These are phyloP conservation scores for Tylopilus cervinicoccineus DNA, from an alignment of 768 basidiomycete genomes.

Conservation along the genomic window DNA sequence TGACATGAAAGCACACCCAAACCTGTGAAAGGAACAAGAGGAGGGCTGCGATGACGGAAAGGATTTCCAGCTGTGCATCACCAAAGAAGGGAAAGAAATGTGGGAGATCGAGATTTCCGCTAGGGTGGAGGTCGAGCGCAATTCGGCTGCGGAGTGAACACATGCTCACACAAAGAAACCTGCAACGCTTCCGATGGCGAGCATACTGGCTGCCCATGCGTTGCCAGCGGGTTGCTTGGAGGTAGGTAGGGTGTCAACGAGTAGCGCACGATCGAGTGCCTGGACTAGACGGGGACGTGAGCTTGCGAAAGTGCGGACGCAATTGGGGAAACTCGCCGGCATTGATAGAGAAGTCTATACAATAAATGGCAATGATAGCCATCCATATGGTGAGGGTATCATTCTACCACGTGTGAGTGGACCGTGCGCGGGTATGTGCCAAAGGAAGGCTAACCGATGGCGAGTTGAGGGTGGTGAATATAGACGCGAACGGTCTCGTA, in stretches of 20 bases:
- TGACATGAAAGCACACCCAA: slow-evolving; percentile 55
- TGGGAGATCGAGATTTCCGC: slow-evolving; percentile 79
- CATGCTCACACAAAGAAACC: slow-evolving; percentile 80
- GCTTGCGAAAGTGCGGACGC: neutral
- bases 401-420: slow-evolving; percentile 39
- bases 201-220: slow-evolving; percentile 95
- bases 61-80: slow-evolving; percentile 72
- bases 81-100: slow-evolving; percentile 70
- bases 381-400: slow-evolving; percentile 67
- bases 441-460: neutral
- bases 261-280: slow-evolving; percentile 84
- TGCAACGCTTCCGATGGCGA: slow-evolving; percentile 77
- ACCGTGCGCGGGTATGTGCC: neutral
- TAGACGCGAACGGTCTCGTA: slow-evolving; percentile 1
- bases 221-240: slow-evolving; percentile 78
- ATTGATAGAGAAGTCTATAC: slow-evolving; percentile 64
- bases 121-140: slow-evolving; percentile 23
- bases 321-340: slow-evolving; percentile 34
- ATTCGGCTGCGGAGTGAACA: neutral
- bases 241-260: slow-evolving; percentile 81
- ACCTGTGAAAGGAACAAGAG: slow-evolving; percentile 65
- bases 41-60: slow-evolving; percentile 70
- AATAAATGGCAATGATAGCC: slow-evolving; percentile 68
- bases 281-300: slow-evolving; percentile 48
- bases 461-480: slow-evolving; percentile 2